Evolutionary conservation across 1,139 yeast species (phyloP).

Genomic region (Geotrichum phurueaensis): DNA sequence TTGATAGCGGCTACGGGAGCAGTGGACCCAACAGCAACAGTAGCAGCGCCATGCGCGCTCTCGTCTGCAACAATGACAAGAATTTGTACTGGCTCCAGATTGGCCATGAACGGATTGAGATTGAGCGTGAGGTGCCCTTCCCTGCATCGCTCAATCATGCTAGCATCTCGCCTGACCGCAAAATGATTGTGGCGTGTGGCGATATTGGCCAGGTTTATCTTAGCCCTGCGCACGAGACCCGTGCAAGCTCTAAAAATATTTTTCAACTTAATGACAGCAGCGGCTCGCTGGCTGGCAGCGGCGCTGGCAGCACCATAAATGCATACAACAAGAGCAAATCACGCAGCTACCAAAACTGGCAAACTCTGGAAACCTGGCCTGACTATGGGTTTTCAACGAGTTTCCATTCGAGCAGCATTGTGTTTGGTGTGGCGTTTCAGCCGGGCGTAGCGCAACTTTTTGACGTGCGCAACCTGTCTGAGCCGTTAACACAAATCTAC

Average conservation of each 20-base stretch:
- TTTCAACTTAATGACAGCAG: background rate
- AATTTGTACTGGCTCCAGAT: conserved; percentile 62
- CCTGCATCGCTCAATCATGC: conserved; percentile 55
- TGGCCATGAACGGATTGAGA: conserved; percentile 41
- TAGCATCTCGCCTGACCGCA: conserved; percentile 52
- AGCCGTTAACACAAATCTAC: conserved; percentile 37
- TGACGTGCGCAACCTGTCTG: conserved; percentile 58
- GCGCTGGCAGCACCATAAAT: conserved; percentile 25
- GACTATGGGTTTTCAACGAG: conserved; percentile 81
- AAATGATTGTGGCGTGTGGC: conserved; percentile 52
- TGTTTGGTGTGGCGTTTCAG: conserved; percentile 78
- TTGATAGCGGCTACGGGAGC: background rate
- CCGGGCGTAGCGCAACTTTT: conserved; percentile 74
- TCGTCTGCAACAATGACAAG: conserved; percentile 78
- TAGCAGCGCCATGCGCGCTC: conserved; percentile 41
- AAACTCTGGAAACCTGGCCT: conserved; percentile 49
- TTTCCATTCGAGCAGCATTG: conserved; percentile 65
- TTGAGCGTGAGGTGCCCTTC: conserved; percentile 40
- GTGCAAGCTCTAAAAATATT: background rate
- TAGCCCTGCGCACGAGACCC: conserved; percentile 33
- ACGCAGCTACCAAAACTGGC: conserved; percentile 16
- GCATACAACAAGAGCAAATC: conserved; percentile 26
- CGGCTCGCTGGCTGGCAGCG: conserved; percentile 28
- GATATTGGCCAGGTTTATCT: conserved; percentile 50
- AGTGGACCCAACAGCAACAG: background rate